Percentiles rank a stretch among this genome's conserved stretches.
Conservation (phyloP, 306 rosid species). For the Ormosia semicastrata region DNA sequence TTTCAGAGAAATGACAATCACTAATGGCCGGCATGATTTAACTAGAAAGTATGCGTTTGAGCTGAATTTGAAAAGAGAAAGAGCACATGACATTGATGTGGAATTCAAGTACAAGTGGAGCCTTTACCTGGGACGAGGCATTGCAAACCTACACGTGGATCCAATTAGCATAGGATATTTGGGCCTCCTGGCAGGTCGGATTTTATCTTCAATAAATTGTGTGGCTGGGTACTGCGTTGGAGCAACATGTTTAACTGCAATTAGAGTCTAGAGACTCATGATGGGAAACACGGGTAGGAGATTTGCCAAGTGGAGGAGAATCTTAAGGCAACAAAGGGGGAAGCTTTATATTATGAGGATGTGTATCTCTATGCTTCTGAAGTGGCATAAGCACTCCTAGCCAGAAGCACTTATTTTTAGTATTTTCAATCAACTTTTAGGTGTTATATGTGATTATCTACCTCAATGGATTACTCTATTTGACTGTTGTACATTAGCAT, state of each 20-base stretch:
- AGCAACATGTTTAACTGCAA: constrained; percentile 21
- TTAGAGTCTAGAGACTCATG: neutral
- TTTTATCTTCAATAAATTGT: constrained; percentile 34
- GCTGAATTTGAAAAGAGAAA: constrained; percentile 27
- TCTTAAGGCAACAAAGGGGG: constrained; percentile 68
- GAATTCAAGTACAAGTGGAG: constrained; percentile 46
- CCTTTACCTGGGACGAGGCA: constrained; percentile 26
- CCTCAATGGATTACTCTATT: constrained; percentile 17
- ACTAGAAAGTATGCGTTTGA: constrained; percentile 36
- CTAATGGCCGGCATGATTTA: constrained; percentile 56
- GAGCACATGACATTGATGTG: constrained; percentile 43
- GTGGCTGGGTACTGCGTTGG: constrained; percentile 15
- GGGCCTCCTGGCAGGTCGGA: neutral
- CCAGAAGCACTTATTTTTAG: neutral
- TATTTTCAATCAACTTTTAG: constrained; percentile 7
- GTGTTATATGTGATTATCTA: neutral
- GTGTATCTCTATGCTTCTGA: constrained; percentile 83
- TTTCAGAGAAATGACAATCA: constrained; percentile 33
- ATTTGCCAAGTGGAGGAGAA: constrained; percentile 67
- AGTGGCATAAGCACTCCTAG: constrained; percentile 66
- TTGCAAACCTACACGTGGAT: constrained; percentile 19
- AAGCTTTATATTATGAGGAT: constrained; percentile 76
- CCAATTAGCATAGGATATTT: neutral
- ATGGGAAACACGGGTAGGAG: constrained; percentile 47
- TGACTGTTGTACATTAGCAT: neutral